These are phyloP conservation scores for Pachysolen tannophilus DNA, from an alignment of 805 yeast genomes.

Conservation along the genomic window DNA sequence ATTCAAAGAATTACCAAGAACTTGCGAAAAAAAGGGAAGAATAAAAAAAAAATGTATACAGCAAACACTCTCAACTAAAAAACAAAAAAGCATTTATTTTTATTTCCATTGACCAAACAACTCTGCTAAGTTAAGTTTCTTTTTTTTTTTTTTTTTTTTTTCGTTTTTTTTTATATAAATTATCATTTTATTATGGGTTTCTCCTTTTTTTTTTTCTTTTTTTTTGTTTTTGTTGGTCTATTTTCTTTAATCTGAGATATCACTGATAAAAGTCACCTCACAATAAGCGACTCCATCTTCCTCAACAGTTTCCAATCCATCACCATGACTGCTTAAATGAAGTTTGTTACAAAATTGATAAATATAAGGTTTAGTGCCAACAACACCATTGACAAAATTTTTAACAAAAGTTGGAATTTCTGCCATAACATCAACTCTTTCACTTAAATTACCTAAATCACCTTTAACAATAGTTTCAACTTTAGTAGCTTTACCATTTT, in stretches of 20 bases:
- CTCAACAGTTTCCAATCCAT: conserved; percentile 25
- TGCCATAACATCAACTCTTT: conserved; percentile 95
- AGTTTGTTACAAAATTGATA: conserved; percentile 79
- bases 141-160: too few relatives aligned
- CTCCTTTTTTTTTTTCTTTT: too few relatives aligned
- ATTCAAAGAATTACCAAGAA: too few relatives aligned
- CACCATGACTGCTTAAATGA: conserved; percentile 32
- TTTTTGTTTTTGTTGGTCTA: too few relatives aligned
- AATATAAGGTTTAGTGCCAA: conserved; percentile 94
- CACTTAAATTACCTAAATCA: conserved; percentile 53
- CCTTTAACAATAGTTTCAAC: conserved; percentile 52
- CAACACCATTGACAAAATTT: conserved; percentile 86
- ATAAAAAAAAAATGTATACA: too few relatives aligned
- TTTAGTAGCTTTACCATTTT: conserved; percentile 23
- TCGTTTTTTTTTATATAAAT: too few relatives aligned
- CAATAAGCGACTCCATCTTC: conserved; percentile 65
- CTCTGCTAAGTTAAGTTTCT: too few relatives aligned
- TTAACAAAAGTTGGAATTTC: conserved; percentile 94
- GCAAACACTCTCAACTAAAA: too few relatives aligned
- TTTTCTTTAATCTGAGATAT: conserved; percentile 12
- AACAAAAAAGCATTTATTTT: too few relatives aligned
- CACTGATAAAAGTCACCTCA: conserved; percentile 75
- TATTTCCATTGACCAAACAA: too few relatives aligned
- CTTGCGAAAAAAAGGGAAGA: too few relatives aligned
- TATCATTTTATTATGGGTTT: too few relatives aligned